Evolutionary conservation across 352 stramenopile genomes (phyloP), one percentile per base, ranked within the genome.

Genomic region (Phytophthora chlamydospora): DNA sequence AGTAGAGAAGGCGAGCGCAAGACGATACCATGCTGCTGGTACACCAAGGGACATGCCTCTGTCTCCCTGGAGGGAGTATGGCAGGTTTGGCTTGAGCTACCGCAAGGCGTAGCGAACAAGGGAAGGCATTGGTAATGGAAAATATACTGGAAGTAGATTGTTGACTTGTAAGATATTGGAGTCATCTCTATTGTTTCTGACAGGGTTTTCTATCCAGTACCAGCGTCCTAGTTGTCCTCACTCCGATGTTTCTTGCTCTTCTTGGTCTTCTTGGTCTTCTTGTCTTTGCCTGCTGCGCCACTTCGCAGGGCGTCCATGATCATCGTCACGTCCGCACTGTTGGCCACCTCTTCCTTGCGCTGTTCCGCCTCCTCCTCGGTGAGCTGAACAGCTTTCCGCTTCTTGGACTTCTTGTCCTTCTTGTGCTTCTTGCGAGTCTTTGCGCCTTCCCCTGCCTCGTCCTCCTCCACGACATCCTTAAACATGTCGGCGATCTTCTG

Each of bases 401-500:
- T 87, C 62, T 79, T 87, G 14, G 54, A 65, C 50, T 80, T 80
- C 14, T 76, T 68, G 24, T 78, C 53, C 39, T 73, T 68, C 48
- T 78, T 80, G 41, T 69, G 43, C 27, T 75, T 77, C 40, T 78
- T 73, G 35, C 40, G 46, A 12, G 36, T 24, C 41, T 69, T 73
- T 12, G 34, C 11, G 3, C 49, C 53, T 5, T 66, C 38, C 19
- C 57, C 45, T 12, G 35, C 59, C 11, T 76, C 62, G 5, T 76
- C 56, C n/a, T 65, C 53, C 19, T 80, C 67, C 21, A 90, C 71
- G 2, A 93, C 61, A 58, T 91, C 85, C 60, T 88, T 90, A 48
- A 94, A 94, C 34, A 93, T 47, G 21, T 90, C 78, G 11, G 71
- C 73, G 24, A 94, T 89, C 70, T 94, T 94, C 67, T 80, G 60